Percentiles rank a stretch among this genome's conserved stretches.
These are phyloP conservation scores for Naganishia vaughanmartiniae DNA, from an alignment of 768 basidiomycete genomes.

Conservation along the genomic window DNA sequence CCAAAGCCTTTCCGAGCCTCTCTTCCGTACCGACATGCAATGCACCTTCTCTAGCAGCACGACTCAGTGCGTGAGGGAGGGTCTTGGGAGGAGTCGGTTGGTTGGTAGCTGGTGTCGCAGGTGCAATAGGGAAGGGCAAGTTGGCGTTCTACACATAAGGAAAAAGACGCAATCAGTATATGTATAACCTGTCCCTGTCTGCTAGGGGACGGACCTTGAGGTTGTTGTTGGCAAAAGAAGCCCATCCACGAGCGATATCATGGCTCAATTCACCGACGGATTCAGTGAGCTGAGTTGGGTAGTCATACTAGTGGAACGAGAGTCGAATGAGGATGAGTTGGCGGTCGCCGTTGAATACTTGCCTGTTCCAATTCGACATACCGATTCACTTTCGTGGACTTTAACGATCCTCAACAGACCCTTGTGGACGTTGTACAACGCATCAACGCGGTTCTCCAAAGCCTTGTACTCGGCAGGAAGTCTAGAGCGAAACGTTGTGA, in stretches of 20 bases:
- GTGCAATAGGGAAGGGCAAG: slow-evolving; percentile 66
- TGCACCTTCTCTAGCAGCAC: slow-evolving; percentile 68
- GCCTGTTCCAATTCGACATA: slow-evolving; percentile 31
- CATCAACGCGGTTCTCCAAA: slow-evolving; percentile 91
- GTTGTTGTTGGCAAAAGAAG: slow-evolving; percentile 52
- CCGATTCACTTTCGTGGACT: slow-evolving; percentile 78
- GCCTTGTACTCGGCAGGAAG: slow-evolving; percentile 80
- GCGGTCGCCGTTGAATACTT: background rate
- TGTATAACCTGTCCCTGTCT: slow-evolving; percentile 22
- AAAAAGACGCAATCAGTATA: background rate
- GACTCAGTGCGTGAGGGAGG: slow-evolving; percentile 86
- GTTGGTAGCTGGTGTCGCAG: slow-evolving; percentile 57
- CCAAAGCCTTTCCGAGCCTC: slow-evolving; percentile 72
- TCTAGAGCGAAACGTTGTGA: slow-evolving; percentile 28
- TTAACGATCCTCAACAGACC: slow-evolving; percentile 77
- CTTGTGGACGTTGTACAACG: slow-evolving; percentile 73
- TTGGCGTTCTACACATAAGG: slow-evolving; percentile 62
- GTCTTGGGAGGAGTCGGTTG: slow-evolving; percentile 77
- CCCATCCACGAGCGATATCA: slow-evolving; percentile 47
- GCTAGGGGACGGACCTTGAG: slow-evolving; percentile 44
- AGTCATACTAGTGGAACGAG: slow-evolving; percentile 50
- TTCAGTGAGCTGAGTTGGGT: slow-evolving; percentile 69
- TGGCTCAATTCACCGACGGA: slow-evolving; percentile 44
- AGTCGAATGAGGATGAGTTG: slow-evolving; percentile 42
- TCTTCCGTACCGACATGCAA: slow-evolving; percentile 58